phyloP scores from a whole-genome alignment of 2,329 filamentous ascomycete species.

The Colletotrichum musicola region DNA sequence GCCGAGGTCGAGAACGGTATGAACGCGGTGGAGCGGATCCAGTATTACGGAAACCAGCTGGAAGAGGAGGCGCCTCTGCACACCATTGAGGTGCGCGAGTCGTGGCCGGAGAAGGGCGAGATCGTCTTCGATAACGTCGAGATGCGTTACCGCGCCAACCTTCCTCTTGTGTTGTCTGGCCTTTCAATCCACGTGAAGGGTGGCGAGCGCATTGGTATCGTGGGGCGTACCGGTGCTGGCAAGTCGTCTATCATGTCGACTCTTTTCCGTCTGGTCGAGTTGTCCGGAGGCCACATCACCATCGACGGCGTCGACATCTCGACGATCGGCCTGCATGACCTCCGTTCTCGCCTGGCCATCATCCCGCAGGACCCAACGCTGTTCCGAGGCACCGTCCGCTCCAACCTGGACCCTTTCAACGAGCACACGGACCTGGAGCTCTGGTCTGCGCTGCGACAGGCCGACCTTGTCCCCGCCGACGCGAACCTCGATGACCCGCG shows the following conservation, averaged over 20 bases:
- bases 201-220: slow-evolving; percentile 84
- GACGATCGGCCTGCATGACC: slow-evolving; percentile 79
- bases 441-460: slow-evolving; percentile 82
- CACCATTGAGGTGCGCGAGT: slow-evolving; percentile 76
- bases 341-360: slow-evolving; percentile 82
- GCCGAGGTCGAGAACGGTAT: slow-evolving; percentile 98
- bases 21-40: slow-evolving; percentile 93
- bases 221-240: slow-evolving; percentile 84
- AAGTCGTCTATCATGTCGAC: slow-evolving; percentile 89
- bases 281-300: slow-evolving; percentile 71
- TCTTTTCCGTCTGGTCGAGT: slow-evolving; percentile 80
- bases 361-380: slow-evolving; percentile 89
- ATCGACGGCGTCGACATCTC: slow-evolving; percentile 79
- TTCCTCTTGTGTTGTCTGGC: slow-evolving; percentile 80
- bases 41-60: slow-evolving; percentile 88
- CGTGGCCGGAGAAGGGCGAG: slow-evolving; percentile 90
- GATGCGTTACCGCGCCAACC: slow-evolving; percentile 80
- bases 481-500: slow-evolving; percentile 42
- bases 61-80: slow-evolving; percentile 91
- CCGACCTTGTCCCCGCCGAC: slow-evolving; percentile 74
- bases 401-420: slow-evolving; percentile 84
- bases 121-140: slow-evolving; percentile 81
- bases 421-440: slow-evolving; percentile 83
- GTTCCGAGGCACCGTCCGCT: slow-evolving; percentile 83
- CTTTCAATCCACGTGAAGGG: slow-evolving; percentile 79